Conservation (phyloP, 176 grass and related monocot genomes). For the Triticum dicoccoides region DNA sequence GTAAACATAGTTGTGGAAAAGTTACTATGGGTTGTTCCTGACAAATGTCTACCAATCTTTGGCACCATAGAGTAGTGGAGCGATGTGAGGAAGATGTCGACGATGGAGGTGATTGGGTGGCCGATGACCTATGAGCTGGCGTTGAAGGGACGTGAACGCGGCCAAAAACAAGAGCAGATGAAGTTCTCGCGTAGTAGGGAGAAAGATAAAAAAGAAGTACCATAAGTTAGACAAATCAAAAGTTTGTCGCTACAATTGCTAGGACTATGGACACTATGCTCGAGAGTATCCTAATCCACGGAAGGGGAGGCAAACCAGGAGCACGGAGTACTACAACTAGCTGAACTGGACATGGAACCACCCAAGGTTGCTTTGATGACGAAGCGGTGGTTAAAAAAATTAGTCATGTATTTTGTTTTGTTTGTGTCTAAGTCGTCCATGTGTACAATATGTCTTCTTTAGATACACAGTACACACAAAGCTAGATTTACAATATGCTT, state of each 20-base stretch:
- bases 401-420: too few relatives aligned
- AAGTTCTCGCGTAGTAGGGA: neutral
- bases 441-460: too few relatives aligned
- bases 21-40: neutral
- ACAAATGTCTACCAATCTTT: neutral
- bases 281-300: neutral
- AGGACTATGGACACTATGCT: too few relatives aligned
- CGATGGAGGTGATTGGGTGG: neutral
- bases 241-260: neutral
- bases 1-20: neutral
- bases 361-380: neutral
- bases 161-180: neutral
- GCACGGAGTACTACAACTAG: neutral
- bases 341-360: neutral
- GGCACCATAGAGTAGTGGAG: neutral
- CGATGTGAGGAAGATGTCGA: neutral
- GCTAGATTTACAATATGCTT: too few relatives aligned
- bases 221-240: neutral
- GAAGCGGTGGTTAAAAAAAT: neutral
- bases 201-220: neutral
- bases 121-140: neutral
- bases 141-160: neutral
- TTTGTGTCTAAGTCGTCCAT: too few relatives aligned
- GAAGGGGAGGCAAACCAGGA: neutral
- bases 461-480: too few relatives aligned